Evolutionary conservation across 805 yeast genomes (phyloP), one percentile per base, ranked within the genome.

Genomic region (Saccharomycopsis sp.): DNA sequence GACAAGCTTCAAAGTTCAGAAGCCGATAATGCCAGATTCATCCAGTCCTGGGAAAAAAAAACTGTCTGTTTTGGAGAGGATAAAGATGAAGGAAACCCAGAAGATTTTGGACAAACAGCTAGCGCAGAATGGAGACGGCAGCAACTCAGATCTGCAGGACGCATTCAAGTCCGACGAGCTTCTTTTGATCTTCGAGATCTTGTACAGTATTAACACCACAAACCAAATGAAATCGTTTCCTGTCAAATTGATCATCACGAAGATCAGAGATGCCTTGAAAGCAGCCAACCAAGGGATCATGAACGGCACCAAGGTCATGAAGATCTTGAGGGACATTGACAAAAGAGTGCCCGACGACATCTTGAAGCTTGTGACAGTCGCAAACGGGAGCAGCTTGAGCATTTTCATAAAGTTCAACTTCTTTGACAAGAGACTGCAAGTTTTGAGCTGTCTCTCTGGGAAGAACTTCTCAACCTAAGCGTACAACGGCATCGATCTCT

Each of bases 331-430:
- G n/a, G 23, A 8, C n/a, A 27, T 41, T 15, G 23, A 36, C 19
- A 23, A 4, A 5, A 5, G 10, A 18, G 16, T 36, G 12, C 36
- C 44, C 3, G 17, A 29, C 22, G 25, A 23, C 12, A 13, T 26
- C 19, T 30, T 36, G 15, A 21, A 35, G 18, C 19, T 41, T 13
- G 18, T 36, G 30, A 26, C 29, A 10, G 29, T 37, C 17, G 17
- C n/a, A 16, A 18, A 34, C 20, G 37, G 35, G 9, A 21, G 29
- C 6, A 15, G 16, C 6, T 33, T 33, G 5, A 20, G 19, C 25
- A 26, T 10, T 4, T 16, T 43, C n/a, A 27, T 43, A 10, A 43
- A 33, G 23, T 43, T 17, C 37, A 36, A 39, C 19, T 43, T 43
- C 25, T 39, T 18, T 32, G 36, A 43, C 31, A 34, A 31, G 21